Evolutionary conservation across 495 filamentous ascomycete genomes (phyloP), one percentile per base, ranked within the genome.

Genomic region (Talaromyces proteolyticus): DNA sequence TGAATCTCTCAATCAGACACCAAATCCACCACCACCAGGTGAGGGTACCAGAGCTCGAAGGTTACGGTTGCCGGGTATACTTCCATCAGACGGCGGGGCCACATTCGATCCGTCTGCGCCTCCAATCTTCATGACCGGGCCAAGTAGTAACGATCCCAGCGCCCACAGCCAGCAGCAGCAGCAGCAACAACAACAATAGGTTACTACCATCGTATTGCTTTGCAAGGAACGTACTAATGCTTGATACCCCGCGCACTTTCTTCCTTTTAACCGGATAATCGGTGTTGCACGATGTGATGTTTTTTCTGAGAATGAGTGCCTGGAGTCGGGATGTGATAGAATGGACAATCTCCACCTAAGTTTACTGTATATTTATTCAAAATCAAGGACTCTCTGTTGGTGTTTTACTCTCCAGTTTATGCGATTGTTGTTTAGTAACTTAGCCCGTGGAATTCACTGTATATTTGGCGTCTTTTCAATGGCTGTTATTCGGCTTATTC

Each of bases 121-220:
- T 3, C 18, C 29, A 22, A 22, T 23, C 16, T 49, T 49, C n/a
- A 49, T 49, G 47, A 22, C 47, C 7, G 47, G 47, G 11, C 47
- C 47, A 22, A 49, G 26, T n/a, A 34, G 34, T 14, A 49, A 49
- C 24, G 40, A 49, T 39, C 18, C 23, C 14, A 45, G 17, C 25
- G 18, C 38, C 11, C 38, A 16, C 7, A 20, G 18, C 16, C 38
- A 41, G 18, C 38, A 40, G 16, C 38, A 18, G 17, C 38, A 41
- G 18, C 38, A 41, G 18, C 38, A 41, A 7, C 38, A 41, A 7
- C 14, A 41, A 17, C 18, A 20, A 18, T 17, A 3, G n/a, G n/a
- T n/a, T n/a, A n/a, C n/a, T n/a, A n/a, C n/a, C n/a, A n/a, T n/a
- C n/a, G n/a, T n/a, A n/a, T n/a, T n/a, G n/a, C n/a, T n/a, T n/a